Evolutionary conservation across 768 basidiomycete species (phyloP).

Genomic region (Pleurotus platypus): DNA sequence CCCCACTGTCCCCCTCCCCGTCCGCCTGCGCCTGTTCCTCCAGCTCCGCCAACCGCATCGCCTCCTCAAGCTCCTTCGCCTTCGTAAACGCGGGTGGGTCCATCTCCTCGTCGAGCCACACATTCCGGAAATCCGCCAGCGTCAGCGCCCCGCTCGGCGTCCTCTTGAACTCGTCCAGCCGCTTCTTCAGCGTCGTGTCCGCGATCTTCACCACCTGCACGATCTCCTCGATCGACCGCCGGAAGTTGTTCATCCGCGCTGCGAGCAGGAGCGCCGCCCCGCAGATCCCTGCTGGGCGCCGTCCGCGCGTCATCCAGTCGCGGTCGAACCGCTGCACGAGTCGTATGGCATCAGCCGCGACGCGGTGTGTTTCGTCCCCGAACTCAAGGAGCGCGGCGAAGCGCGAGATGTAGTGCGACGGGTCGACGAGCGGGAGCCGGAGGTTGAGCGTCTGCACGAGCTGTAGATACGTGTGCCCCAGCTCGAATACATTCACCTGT

Average conservation of each 20-base stretch:
- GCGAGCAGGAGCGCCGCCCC: constrained; percentile 94
- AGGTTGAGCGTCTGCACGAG: constrained; percentile 86
- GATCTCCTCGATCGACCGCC: constrained; percentile 89
- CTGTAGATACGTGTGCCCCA: constrained; percentile 94
- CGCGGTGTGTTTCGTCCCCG: constrained; percentile 88
- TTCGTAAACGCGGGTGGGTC: constrained; percentile 88
- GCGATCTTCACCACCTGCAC: constrained; percentile 99
- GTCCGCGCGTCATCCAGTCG: constrained; percentile 96
- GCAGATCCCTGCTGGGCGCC: constrained; percentile 95
- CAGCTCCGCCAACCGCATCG: constrained; percentile 38
- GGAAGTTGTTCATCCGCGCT: constrained; percentile 97
- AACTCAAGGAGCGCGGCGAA: constrained; percentile 95
- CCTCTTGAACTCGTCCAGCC: constrained; percentile 91
- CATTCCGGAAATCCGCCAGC: constrained; percentile 83
- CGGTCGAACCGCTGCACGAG: constrained; percentile 91
- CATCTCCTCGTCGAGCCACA: constrained; percentile 90
- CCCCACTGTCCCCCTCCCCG: constrained; percentile 19
- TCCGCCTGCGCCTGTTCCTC: constrained; percentile 24
- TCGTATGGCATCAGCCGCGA: constrained; percentile 90
- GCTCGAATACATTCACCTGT: constrained; percentile 95
- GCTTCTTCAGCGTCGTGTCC: constrained; percentile 88
- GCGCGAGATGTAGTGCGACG: constrained; percentile 93
- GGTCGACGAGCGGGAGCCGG: constrained; percentile 86
- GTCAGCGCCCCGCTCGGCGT: constrained; percentile 85
- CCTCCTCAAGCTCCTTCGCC: constrained; percentile 69